Conservation (phyloP, 176 grass and related monocot species). For the Typha latifolia region DNA sequence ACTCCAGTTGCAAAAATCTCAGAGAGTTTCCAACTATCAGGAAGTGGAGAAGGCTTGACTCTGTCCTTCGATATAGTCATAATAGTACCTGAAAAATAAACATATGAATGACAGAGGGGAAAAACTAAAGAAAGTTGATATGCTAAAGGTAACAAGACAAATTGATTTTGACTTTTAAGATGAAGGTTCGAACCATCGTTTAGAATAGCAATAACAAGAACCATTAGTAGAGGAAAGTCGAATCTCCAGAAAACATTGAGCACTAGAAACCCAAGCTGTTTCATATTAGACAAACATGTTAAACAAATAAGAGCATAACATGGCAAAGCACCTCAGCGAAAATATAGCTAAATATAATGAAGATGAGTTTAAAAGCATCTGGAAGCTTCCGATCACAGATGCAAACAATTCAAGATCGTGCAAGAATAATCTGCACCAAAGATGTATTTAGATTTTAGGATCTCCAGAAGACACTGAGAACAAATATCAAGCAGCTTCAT, state of each 20-base stretch:
- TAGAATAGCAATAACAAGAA: constrained; percentile 57
- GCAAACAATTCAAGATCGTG: too few species aligned
- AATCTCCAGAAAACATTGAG: constrained; percentile 43
- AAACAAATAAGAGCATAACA: neutral
- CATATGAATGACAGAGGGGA: neutral
- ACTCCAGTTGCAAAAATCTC: constrained; percentile 60
- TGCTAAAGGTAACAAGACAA: neutral
- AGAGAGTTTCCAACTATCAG: constrained; percentile 53
- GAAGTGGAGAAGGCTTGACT: constrained; percentile 54
- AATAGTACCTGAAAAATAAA: constrained; percentile 36
- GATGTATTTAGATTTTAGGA: too few species aligned
- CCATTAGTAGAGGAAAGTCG: constrained; percentile 47
- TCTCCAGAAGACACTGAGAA: too few species aligned
- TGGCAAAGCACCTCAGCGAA: neutral
- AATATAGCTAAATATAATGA: neutral
- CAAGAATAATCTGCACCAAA: too few species aligned
- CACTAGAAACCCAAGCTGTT: constrained; percentile 52
- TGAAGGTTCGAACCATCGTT: constrained; percentile 42
- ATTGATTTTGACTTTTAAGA: neutral
- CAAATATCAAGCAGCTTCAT: too few species aligned
- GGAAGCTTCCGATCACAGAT: too few species aligned
- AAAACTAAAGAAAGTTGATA: neutral
- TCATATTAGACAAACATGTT: constrained; percentile 3
- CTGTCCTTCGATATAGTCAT: constrained; percentile 64
- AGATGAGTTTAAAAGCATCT: neutral